Evolutionary conservation across 2,329 filamentous ascomycete genomes (phyloP), one percentile per base, ranked within the genome.

Genomic region (Alternaria tenuissima): DNA sequence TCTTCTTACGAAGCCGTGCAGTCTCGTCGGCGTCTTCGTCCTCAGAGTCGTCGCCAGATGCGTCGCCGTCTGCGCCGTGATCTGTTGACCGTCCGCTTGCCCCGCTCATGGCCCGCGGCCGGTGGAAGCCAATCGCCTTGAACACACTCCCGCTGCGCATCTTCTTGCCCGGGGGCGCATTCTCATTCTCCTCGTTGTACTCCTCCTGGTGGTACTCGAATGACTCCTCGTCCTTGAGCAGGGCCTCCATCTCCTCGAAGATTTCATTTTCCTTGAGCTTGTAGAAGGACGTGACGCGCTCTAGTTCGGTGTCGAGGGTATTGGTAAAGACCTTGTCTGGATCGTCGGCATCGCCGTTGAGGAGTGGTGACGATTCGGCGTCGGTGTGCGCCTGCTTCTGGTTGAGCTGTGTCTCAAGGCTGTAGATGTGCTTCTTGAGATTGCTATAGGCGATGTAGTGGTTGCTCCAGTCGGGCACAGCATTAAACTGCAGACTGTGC

Each of bases 371-470:
- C 7, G 89, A 90, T 82, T 99, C 95, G 70, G 89, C 87, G 81
- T 98, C 94, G 55, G 80, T 78, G 20, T 82, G 80, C 26, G 77
- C 75, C 41, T 85, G 81, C 54, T 81, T 79, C 62, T 90, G 89
- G 77, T 95, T 87, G 54, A 90, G 83, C 55, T 89, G 87, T 79
- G 96, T 96, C 82, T 99, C 95, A 66, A 99, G 91, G 63, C 91
- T 89, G 81, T 98, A 99, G 72, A 99, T 98, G 93, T 97, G 87
- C 84, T 99, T 99, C 85, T 99, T 99, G 71, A 99, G 87, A 76
- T 97, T 98, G 82, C 94, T 97, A 81, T 99, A 99, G 62, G 94
- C 92, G 76, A 99, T 96, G 81, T 99, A 99, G 80, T 98, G 89
- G 73, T 90, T 94, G 83, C 93, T 97, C 95, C 95, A 99, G 81